Evolutionary conservation across 2,329 filamentous ascomycete genomes (phyloP).

Genomic region (Ophiostoma australiae): DNA sequence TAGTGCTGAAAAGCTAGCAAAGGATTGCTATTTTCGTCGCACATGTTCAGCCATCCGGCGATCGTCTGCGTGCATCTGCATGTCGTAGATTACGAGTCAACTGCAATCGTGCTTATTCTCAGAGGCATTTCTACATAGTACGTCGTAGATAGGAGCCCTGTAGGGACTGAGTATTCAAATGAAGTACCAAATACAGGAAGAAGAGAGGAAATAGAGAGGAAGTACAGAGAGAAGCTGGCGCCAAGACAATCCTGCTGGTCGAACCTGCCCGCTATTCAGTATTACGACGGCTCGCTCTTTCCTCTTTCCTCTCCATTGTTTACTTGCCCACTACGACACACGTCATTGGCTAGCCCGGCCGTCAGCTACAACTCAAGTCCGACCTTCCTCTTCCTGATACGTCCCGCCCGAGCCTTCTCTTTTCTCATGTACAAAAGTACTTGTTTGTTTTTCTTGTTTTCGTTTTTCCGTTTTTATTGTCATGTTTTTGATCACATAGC

Average conservation of each 20-base stretch:
- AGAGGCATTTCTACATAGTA: too few relatives aligned
- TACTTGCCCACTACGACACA: slow-evolving; percentile 24
- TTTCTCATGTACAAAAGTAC: slow-evolving; percentile 14
- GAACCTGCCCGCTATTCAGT: background rate
- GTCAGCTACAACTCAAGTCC: background rate
- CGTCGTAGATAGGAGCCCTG: too few relatives aligned
- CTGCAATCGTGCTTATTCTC: background rate
- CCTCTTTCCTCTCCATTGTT: slow-evolving; percentile 24
- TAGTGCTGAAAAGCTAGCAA: background rate
- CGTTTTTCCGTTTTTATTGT: background rate
- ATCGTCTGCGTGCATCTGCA: background rate
- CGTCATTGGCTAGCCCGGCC: slow-evolving; percentile 25
- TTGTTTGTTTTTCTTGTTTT: slow-evolving; percentile 18
- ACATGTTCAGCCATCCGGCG: background rate
- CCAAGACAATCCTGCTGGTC: slow-evolving; percentile 6
- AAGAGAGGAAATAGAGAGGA: background rate
- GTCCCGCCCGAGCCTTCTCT: background rate
- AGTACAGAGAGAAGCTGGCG: background rate
- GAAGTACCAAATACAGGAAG: background rate
- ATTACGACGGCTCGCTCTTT: background rate
- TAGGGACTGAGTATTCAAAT: too few relatives aligned
- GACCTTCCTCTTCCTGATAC: background rate
- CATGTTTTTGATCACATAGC: background rate
- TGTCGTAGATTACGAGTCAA: background rate
- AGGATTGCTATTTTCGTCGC: background rate